Conservation (phyloP, 306 rosid species). For the Pyrus communis region DNA sequence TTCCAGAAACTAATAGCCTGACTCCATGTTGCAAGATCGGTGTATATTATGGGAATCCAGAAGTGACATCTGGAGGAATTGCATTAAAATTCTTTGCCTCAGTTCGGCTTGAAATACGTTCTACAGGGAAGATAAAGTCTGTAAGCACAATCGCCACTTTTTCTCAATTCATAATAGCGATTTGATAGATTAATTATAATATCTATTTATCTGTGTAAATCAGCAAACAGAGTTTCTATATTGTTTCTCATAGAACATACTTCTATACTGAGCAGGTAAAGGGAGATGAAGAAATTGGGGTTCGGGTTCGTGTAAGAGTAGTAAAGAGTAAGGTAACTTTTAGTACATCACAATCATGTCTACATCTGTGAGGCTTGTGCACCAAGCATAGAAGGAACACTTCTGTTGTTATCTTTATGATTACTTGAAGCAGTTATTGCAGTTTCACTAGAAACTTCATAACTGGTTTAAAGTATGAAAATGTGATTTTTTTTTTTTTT, state of each 20-base stretch:
- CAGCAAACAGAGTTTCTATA: slow-evolving; percentile 3
- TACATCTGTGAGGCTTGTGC: neutral
- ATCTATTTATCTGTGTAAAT: slow-evolving; percentile 5
- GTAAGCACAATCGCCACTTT: slow-evolving; percentile 51
- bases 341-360: neutral
- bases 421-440: neutral
- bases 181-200: neutral
- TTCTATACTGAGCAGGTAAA: slow-evolving; percentile 47
- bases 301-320: slow-evolving; percentile 88
- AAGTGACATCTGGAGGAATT: slow-evolving; percentile 99
- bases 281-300: slow-evolving; percentile 96
- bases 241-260: slow-evolving; percentile 16
- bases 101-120: slow-evolving; percentile 85
- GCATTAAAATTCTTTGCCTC: slow-evolving; percentile 99
- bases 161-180: neutral
- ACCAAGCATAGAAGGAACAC: neutral
- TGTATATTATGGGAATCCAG: slow-evolving; percentile 96
- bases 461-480: neutral
- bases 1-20: slow-evolving; percentile 3
- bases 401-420: neutral
- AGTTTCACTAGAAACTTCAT: neutral
- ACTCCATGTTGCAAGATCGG: slow-evolving; percentile 59
- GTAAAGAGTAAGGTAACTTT: slow-evolving; percentile 88
- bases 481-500: neutral
- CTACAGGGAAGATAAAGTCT: slow-evolving; percentile 94